Evolutionary conservation across 2,329 filamentous ascomycete species (phyloP), one percentile per base, ranked within the genome.

Genomic region (Arthrobotrys entomopaga): DNA sequence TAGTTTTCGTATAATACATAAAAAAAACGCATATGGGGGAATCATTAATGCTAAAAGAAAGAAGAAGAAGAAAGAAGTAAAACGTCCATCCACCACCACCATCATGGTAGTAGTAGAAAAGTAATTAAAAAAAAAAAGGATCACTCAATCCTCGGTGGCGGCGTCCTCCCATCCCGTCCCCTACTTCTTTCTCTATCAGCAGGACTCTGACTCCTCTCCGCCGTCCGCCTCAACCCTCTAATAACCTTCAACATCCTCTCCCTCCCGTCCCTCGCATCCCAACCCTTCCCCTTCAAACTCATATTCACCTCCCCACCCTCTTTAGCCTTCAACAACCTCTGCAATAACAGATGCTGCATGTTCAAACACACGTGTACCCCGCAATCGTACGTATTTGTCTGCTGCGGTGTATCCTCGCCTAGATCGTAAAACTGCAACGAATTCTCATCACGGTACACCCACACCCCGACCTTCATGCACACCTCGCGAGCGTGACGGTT

Each of bases 331-430:
- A 99, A 83, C 22, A 99, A 84, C 67, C 91, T 86, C 82, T 93
- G 93, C 58, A 97, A 85, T 16, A 99, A 86, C n/a, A 99, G 83
- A 82, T 97, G 91, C 56, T 93, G 89, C 93, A 99, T 99, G 76
- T 94, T 86, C 77, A 98, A 87, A 81, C 95, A 98, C 2, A 99
- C 95, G 81, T 93, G 98, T 0, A 99, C 92, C 16, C 95, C 95
- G 78, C 95, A 99, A 82, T 99, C 95, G 80, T 88, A 94, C 24
- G 91, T 89, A 78, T 98, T 98, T 78, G 93, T 90, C 81, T 99
- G 95, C 79, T 96, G 91, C 0, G 95, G 95, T 8, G 88, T 90
- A 80, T 98, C 94, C 0, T 90, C 61, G 6, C 64, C 85, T 64
- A 99, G 85, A 81, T 94, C 89, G 79, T 93, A 87, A 80, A 96